These are phyloP conservation scores for Xerocomellus dryophilus DNA, from an alignment of 768 basidiomycete genomes.

Conservation along the genomic window DNA sequence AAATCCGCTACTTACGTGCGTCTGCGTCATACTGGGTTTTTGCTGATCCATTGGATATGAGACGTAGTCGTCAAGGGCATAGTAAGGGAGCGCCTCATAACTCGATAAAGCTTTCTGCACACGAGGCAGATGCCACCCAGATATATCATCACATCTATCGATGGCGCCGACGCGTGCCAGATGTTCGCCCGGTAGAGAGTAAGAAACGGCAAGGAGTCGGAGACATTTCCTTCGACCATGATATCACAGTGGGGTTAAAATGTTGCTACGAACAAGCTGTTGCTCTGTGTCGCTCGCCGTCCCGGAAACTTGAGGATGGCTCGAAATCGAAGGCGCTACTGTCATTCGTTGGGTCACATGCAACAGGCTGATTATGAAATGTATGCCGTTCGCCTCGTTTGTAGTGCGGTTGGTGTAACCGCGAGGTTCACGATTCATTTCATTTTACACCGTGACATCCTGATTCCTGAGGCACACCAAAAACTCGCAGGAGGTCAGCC, in stretches of 20 bases:
- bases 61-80: constrained; percentile 3
- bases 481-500: no score
- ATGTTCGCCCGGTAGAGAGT: no score
- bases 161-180: not conserved
- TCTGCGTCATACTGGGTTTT: not conserved
- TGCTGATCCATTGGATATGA: not conserved
- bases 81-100: constrained; percentile 3
- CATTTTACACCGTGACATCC: no score
- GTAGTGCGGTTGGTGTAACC: no score
- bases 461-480: no score
- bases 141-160: constrained; percentile 12
- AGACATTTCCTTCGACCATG: not conserved
- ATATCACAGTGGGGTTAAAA: not conserved
- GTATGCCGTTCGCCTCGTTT: no score
- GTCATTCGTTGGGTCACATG: no score
- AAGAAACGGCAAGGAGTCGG: not conserved
- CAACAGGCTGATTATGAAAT: no score
- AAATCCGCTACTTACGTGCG: constrained; percentile 8
- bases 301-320: no score
- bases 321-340: not conserved
- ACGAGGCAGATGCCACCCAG: constrained; percentile 21
- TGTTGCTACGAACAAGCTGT: not conserved
- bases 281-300: not conserved
- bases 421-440: no score
- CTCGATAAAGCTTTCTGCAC: not conserved